Conservation (phyloP, 306 rosid species). For the Citrullus colocynthis region DNA sequence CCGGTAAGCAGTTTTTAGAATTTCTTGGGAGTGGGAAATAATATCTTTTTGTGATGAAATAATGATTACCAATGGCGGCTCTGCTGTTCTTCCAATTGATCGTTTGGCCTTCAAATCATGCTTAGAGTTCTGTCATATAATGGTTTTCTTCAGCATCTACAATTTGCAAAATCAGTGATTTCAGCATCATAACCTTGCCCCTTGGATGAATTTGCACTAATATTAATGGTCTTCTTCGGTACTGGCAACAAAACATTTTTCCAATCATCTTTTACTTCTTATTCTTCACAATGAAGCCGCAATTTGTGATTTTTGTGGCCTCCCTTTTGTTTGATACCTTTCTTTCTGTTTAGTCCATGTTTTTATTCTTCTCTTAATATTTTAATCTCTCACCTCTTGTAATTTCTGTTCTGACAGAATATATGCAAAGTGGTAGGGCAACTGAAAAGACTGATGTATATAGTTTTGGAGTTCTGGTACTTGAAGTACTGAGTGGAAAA, state of each 20-base stretch:
- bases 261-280: background rate
- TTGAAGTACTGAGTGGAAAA: conserved; percentile 89
- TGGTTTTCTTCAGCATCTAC: background rate
- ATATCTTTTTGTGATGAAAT: background rate
- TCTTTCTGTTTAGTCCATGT: background rate
- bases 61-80: background rate
- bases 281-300: background rate
- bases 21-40: background rate
- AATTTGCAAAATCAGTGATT: background rate
- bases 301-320: background rate
- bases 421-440: conserved; percentile 99
- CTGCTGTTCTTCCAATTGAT: background rate
- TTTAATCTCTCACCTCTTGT: background rate
- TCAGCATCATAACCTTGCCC: no score
- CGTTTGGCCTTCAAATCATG: background rate
- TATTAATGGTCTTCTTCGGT: background rate
- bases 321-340: background rate
- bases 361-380: background rate
- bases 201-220: background rate
- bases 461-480: conserved; percentile 90
- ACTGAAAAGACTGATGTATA: conserved; percentile 92
- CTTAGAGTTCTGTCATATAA: background rate
- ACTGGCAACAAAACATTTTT: background rate
- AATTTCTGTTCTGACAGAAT: conserved; percentile 41
- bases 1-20: conserved; percentile 37